Conservation (phyloP, 257 asterid genomes). For the Linaria vulgaris region DNA sequence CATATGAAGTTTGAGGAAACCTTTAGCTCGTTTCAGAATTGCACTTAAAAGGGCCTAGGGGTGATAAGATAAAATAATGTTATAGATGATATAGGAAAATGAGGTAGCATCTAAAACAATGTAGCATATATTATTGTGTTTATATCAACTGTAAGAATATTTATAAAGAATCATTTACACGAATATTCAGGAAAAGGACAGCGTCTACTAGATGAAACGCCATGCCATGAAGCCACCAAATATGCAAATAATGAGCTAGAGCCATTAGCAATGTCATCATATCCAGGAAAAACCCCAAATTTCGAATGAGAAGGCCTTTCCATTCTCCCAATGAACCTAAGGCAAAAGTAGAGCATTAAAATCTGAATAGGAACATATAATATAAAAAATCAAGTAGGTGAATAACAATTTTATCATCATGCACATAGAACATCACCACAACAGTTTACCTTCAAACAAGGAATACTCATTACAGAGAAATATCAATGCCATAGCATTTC, state of each 20-base stretch:
- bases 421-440: neutral
- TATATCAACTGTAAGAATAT: slow-evolving; percentile 15
- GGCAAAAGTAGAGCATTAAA: slow-evolving; percentile 9
- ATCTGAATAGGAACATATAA: neutral
- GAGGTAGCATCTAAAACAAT: slow-evolving; percentile 17
- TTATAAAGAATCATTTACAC: slow-evolving; percentile 52
- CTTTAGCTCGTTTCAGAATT: slow-evolving; percentile 67
- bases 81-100: neutral
- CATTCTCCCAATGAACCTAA: slow-evolving; percentile 85
- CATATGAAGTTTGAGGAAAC: slow-evolving; percentile 69
- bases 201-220: slow-evolving; percentile 93
- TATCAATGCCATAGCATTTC: neutral
- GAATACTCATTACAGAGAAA: neutral
- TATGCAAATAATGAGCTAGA: slow-evolving; percentile 78
- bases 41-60: slow-evolving; percentile 84
- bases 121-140: slow-evolving; percentile 21
- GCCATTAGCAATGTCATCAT: slow-evolving; percentile 92
- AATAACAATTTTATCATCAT: slow-evolving; percentile 13
- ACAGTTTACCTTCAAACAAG: neutral
- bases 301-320: slow-evolving; percentile 78
- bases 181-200: slow-evolving; percentile 80
- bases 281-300: slow-evolving; percentile 86
- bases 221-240: slow-evolving; percentile 99
- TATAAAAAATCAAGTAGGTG: neutral
- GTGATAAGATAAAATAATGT: slow-evolving; percentile 27